Conservation (phyloP, 2,329 filamentous ascomycete genomes). For the Colletotrichum chrysophilum region DNA sequence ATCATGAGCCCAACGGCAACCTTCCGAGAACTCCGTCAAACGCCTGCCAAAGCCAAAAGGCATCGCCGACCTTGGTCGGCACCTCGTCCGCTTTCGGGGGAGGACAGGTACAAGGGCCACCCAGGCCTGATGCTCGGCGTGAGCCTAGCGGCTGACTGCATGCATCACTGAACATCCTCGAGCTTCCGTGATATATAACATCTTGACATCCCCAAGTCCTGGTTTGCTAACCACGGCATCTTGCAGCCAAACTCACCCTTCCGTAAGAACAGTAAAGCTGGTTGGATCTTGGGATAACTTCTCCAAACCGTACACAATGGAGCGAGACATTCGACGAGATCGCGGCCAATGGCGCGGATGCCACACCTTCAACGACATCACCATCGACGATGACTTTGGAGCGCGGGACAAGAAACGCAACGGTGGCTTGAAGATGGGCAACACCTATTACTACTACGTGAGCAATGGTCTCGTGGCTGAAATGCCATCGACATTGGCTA, state of each 20-base stretch:
- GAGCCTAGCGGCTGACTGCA: conserved; percentile 18
- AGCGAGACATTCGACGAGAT: conserved; percentile 78
- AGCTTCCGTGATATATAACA: conserved; percentile 3
- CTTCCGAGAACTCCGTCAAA: conserved; percentile 20
- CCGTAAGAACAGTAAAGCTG: conserved; percentile 75
- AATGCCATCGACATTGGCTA: background rate
- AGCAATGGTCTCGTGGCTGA: conserved; percentile 37
- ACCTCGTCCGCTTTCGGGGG: conserved; percentile 1
- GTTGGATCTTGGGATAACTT: conserved; percentile 98
- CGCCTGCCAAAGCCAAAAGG: conserved; percentile 14
- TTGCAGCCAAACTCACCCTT: conserved; percentile 62
- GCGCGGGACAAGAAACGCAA: conserved; percentile 61
- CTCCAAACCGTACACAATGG: conserved; percentile 76
- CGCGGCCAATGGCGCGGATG: conserved; percentile 85
- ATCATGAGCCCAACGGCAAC: conserved; percentile 12
- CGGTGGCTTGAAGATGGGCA: conserved; percentile 89
- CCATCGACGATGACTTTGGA: conserved; percentile 73
- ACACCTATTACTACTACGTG: conserved; percentile 96
- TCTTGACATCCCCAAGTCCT: background rate
- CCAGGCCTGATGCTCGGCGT: conserved; percentile 2
- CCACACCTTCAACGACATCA: conserved; percentile 84
- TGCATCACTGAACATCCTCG: conserved; percentile 2
- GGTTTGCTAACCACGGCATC: conserved; percentile 27
- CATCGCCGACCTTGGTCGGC: background rate
- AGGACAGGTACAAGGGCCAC: background rate